Base-by-base conservation (phyloP, 805 yeast species). In the Metschnikowia noctiluminum region DNA sequence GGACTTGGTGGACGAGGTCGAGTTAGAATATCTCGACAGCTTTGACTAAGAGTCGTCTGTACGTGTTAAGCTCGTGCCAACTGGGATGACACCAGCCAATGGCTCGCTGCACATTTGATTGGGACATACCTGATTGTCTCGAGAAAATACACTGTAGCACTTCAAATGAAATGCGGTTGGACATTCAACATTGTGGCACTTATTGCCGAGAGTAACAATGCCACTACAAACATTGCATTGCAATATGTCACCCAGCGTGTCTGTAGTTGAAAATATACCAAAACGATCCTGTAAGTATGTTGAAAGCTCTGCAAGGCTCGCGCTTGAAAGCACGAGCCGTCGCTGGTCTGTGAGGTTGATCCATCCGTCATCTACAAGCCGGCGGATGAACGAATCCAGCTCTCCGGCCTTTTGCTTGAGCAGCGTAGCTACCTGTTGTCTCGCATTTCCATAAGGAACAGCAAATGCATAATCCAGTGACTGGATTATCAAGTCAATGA, bases 1-100 rank as follows among this genome's bases (percentile, higher is more conserved):
- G 81, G 99, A 94, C 66, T 62, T 90, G 3, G 60, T 92, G 3
- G 97, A 94, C 62, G 96, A 94, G 65, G 77, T 87, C 0, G 91
- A 86, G 49, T 85, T 81, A 31, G 78, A 74, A 43, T 77, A 72
- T 51, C 61, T 82, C 43, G 86, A 80, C 53, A 61, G 65, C 15
- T 65, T 73, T 49, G 80, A 73, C 50, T 55, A 35, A 46, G 60
- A 35, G 4, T 11, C 13, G 16, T 14, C 28, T 15, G 16, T 36
- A 9, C 28, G 14, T 13, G 11, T 28, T 13, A 43, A 31, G 26
- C 30, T 45, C 10, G 50, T 44, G 13, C 54, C 54, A 6, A 51
- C 41, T 6, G 35, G 27, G n/a, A 28, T 42, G 28, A 15, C 36
- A 12, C 28, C 38, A 5, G 36, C 41, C 36, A 51, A 38, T 1